A percentile compares a stretch with the other conserved stretches of the same genome.
phyloP scores from a whole-genome alignment of 495 filamentous ascomycete genomes.

The Hypoxylon fuscum region DNA sequence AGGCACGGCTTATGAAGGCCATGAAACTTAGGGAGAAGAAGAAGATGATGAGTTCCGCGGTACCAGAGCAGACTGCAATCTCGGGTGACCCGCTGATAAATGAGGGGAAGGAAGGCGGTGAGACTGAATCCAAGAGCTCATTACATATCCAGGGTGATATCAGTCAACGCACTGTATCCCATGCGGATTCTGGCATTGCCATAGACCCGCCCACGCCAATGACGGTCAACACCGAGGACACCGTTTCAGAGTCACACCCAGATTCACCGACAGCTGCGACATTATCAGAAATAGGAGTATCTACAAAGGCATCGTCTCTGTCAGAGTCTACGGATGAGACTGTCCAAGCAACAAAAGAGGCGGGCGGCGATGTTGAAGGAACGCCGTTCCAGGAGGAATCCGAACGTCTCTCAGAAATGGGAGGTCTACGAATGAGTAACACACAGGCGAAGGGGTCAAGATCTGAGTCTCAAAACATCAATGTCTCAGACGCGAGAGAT shows the following conservation, averaged over 20 bases:
- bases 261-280: slow-evolving; percentile 56
- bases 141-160: slow-evolving; percentile 26
- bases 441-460: slow-evolving; percentile 23
- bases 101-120: slow-evolving; percentile 33
- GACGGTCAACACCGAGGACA: slow-evolving; percentile 47
- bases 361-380: slow-evolving; percentile 21
- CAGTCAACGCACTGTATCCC: slow-evolving; percentile 40
- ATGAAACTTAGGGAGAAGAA: slow-evolving; percentile 85
- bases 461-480: slow-evolving; percentile 14
- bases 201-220: slow-evolving; percentile 46
- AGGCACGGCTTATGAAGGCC: slow-evolving; percentile 91
- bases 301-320: slow-evolving; percentile 63
- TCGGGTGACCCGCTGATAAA: slow-evolving; percentile 10
- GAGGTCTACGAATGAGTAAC: not conserved
- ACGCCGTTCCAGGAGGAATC: slow-evolving; percentile 2
- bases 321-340: slow-evolving; percentile 65
- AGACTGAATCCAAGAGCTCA: slow-evolving; percentile 27
- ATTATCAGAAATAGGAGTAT: slow-evolving; percentile 59
- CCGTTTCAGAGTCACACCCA: slow-evolving; percentile 58
- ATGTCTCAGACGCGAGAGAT: slow-evolving; percentile 23
- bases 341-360: slow-evolving; percentile 44
- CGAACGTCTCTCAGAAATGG: slow-evolving; percentile 13
- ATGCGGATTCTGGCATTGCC: slow-evolving; percentile 52
- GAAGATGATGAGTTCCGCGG: slow-evolving; percentile 66
- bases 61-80: slow-evolving; percentile 29